Conservation (phyloP, 2,329 filamentous ascomycete species). For the Nemania sp. region DNA sequence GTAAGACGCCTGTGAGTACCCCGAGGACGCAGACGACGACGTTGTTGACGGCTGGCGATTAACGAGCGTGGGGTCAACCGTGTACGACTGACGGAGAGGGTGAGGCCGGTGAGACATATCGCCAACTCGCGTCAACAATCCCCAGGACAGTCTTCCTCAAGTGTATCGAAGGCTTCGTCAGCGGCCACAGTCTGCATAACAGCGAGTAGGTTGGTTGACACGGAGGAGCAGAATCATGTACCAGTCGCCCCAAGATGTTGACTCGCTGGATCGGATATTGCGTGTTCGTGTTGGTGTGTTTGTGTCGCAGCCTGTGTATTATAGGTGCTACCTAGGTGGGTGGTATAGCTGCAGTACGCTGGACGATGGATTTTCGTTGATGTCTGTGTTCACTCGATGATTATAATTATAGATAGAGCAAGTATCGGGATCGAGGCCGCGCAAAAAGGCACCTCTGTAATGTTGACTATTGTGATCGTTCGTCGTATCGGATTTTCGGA, state of each 20-base stretch:
- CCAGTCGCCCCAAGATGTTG: neutral
- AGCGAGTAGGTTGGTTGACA: constrained; percentile 30
- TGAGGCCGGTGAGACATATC: constrained; percentile 63
- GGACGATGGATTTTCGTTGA: neutral
- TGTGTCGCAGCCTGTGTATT: neutral
- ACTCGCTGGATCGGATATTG: neutral
- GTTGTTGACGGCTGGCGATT: constrained; percentile 70
- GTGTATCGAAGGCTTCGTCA: constrained; percentile 32
- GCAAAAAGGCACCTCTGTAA: too few species aligned
- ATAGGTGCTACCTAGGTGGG: too few species aligned
- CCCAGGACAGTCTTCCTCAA: constrained; percentile 33
- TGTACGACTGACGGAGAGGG: constrained; percentile 59
- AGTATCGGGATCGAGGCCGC: too few species aligned
- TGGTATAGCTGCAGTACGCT: neutral
- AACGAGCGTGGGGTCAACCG: constrained; percentile 49
- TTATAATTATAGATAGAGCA: neutral
- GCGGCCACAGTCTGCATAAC: constrained; percentile 40
- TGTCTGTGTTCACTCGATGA: neutral
- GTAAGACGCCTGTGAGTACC: constrained; percentile 58
- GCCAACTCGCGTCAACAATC: constrained; percentile 32
- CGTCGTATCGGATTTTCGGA: neutral
- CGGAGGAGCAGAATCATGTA: neutral
- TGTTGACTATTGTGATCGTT: too few species aligned
- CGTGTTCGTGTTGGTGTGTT: constrained; percentile 3
- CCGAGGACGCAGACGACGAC: constrained; percentile 72